Evolutionary conservation across 495 filamentous ascomycete genomes (phyloP).

Genomic region (Xylaria flabelliformis): DNA sequence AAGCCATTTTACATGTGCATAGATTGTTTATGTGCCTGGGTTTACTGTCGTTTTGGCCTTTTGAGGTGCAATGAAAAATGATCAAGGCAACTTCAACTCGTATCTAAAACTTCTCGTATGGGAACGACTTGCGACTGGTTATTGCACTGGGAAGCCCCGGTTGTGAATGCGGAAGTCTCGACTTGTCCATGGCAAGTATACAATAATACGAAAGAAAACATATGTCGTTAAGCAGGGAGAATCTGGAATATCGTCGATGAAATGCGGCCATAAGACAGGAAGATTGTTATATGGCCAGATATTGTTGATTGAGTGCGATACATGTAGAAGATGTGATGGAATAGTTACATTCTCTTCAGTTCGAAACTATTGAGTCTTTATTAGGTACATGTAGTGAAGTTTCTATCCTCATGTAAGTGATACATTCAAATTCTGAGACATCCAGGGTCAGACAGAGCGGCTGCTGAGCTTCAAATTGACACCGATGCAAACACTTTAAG

Average conservation of each 20-base stretch:
- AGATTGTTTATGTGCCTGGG: not conserved
- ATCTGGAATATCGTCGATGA: not conserved
- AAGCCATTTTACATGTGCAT: conserved; percentile 13
- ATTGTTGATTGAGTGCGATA: not conserved
- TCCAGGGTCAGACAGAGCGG: not conserved
- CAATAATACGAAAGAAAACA: not conserved
- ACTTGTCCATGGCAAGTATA: not conserved
- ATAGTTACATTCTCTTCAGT: not conserved
- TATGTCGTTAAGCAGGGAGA: not conserved
- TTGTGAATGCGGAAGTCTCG: not conserved
- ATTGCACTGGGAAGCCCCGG: not conserved
- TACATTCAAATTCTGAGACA: too few relatives aligned
- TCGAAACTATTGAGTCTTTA: too few relatives aligned
- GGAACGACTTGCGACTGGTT: not conserved
- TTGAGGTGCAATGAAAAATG: not conserved
- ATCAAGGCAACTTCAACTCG: not conserved
- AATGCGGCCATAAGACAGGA: not conserved
- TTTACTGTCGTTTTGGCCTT: not conserved
- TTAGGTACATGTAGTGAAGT: too few relatives aligned
- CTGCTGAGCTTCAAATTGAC: not conserved
- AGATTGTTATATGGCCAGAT: not conserved
- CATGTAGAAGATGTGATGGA: not conserved
- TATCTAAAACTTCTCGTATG: not conserved
- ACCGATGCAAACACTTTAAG: not conserved
- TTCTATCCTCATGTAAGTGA: not conserved